A percentile compares a stretch with the other conserved stretches of the same genome.
Evolutionary conservation across 768 basidiomycete genomes (phyloP).

Genomic region (Mycena chlorophos): DNA sequence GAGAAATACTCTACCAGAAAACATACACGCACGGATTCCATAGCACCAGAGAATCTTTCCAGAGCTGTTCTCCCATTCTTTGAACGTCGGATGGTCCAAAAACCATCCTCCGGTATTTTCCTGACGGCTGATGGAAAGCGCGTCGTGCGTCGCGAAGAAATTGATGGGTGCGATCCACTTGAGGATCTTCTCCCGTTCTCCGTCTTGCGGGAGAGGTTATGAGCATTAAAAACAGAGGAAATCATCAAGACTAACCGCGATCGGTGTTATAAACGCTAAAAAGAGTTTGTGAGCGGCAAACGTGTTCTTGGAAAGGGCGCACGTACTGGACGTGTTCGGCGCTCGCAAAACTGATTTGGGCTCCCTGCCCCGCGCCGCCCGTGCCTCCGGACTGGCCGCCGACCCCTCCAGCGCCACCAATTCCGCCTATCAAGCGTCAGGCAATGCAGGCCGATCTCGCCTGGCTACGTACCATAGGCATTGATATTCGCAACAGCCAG

Average conservation of each 20-base stretch:
- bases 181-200: background rate
- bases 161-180: conserved; percentile 7
- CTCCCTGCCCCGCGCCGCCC: background rate
- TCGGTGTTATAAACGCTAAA: background rate
- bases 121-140: background rate
- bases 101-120: conserved; percentile 3
- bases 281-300: background rate
- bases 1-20: background rate
- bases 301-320: background rate
- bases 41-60: conserved; percentile 4
- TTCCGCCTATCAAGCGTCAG: too few species aligned
- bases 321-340: background rate
- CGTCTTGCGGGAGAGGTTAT: background rate
- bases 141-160: background rate
- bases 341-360: background rate
- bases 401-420: background rate
- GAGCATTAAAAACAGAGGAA: background rate
- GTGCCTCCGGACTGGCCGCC: background rate
- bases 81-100: background rate
- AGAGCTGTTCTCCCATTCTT: background rate
- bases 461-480: too few species aligned
- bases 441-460: too few species aligned
- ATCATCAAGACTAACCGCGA: background rate
- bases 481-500: too few species aligned
- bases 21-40: conserved; percentile 2